A percentile compares a stretch with the other conserved stretches of the same genome.
Conservation (phyloP, 495 filamentous ascomycete genomes). For the Neurospora sp. region DNA sequence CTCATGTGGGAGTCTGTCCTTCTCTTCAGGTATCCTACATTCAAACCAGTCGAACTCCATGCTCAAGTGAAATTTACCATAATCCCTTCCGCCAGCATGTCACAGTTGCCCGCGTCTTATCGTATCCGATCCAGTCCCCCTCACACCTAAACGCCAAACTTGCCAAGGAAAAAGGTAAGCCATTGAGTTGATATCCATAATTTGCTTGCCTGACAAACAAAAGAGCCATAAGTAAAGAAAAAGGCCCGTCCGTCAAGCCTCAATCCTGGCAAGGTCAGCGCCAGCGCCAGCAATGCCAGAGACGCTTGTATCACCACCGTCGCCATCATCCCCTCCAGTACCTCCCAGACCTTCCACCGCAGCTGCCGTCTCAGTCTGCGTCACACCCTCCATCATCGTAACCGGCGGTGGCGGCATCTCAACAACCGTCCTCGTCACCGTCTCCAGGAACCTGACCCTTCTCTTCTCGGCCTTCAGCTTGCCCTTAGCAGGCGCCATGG, state of each 20-base stretch:
- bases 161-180: not conserved
- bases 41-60: not conserved
- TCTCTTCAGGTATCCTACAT: not conserved
- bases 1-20: not conserved
- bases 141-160: not conserved
- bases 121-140: not conserved
- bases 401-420: constrained; percentile 2
- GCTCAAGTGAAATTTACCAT: not conserved
- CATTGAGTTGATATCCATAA: not conserved
- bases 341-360: not conserved
- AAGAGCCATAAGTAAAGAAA: not conserved
- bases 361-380: not conserved
- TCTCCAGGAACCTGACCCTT: constrained; percentile 26
- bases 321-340: not conserved
- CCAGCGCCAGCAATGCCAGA: not conserved
- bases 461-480: constrained; percentile 16
- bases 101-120: not conserved
- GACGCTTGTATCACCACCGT: not conserved
- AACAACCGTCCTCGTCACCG: constrained; percentile 7
- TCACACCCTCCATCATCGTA: not conserved
- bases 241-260: not conserved
- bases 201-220: not conserved
- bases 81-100: not conserved
- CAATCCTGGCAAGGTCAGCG: not conserved
- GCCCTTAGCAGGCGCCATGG: not conserved